Evolutionary conservation across 306 rosid genomes (phyloP), one percentile per base, ranked within the genome.

Genomic region (Quercus cerris): DNA sequence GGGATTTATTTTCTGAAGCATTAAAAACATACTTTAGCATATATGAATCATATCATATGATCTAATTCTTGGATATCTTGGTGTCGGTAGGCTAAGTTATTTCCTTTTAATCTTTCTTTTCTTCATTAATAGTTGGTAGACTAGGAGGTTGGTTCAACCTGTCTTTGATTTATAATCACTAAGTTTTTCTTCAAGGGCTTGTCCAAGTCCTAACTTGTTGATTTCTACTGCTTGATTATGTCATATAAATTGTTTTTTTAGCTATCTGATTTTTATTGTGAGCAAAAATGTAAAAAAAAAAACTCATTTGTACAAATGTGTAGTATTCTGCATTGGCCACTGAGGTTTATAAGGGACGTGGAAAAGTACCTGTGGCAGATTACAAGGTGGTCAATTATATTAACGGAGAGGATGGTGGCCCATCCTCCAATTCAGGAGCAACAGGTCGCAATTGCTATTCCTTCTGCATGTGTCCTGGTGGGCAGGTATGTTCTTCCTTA

Each of bases 381-480:
- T 93, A 95, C 90, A 95, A 93, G 88, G 88, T 91, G 80, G 87
- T 87, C 83, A 93, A 83, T 78, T 91, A 89, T 81, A 81, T 89
- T 75, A 85, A 79, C 31, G 75, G 80, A 73, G 86, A 83, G 69
- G 63, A 81, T 56, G 77, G 75, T 25, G 68, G 57, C 78, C 85
- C 67, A 59, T 76, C 85, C 52, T 80, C 86, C 54, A 46, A 75
- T 77, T 80, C 87, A 66, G 81, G 77, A 58, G 82, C 81, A 73
- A 81, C 83, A 70, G 82, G 75, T 79, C 92, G 91, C 62, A 87
- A 93, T 82, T 95, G 99, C 86, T 95, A 95, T 82, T 95, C 99
- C 71, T 95, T 95, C 81, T 95, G 99, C 79, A 95, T 93, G 99
- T 95, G 99, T 84, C 99, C 99, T 18, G 99, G 99, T 82, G 99